A percentile compares a stretch with the other conserved stretches of the same genome.
Conservation (phyloP, 2,329 filamentous ascomycete genomes). For the Drechslerella coelobrocha region DNA sequence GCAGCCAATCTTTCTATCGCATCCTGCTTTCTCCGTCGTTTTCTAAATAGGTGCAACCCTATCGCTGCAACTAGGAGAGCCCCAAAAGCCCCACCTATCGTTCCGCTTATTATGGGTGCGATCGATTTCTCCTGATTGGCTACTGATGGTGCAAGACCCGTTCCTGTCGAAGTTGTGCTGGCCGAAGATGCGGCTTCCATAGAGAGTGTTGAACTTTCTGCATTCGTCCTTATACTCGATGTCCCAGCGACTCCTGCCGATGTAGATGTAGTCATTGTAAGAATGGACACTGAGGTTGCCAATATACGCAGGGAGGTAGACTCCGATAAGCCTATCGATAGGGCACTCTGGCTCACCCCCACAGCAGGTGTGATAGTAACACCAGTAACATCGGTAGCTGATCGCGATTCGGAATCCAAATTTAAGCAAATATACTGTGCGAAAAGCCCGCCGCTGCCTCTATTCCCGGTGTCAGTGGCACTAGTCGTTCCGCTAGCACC, state of each 20-base stretch:
- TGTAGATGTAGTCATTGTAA: background rate
- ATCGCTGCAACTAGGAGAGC: slow-evolving; percentile 24
- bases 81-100: slow-evolving; percentile 24
- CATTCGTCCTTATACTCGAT: background rate
- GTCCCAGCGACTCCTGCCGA: background rate
- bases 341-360: too few species aligned
- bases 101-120: slow-evolving; percentile 42
- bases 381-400: background rate
- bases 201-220: background rate
- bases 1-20: slow-evolving; percentile 25
- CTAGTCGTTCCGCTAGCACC: background rate
- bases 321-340: too few species aligned
- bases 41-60: slow-evolving; percentile 30
- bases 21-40: slow-evolving; percentile 15
- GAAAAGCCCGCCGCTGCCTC: slow-evolving; percentile 5
- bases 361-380: background rate
- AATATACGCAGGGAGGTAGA: too few species aligned
- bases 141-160: background rate
- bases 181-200: background rate
- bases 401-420: slow-evolving; percentile 4
- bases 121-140: slow-evolving; percentile 12
- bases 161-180: background rate
- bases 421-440: slow-evolving; percentile 23
- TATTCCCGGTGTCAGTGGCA: background rate
- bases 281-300: too few species aligned